These are phyloP conservation scores for Phytopythium litorale DNA, from an alignment of 352 stramenopile species.

Conservation along the genomic window DNA sequence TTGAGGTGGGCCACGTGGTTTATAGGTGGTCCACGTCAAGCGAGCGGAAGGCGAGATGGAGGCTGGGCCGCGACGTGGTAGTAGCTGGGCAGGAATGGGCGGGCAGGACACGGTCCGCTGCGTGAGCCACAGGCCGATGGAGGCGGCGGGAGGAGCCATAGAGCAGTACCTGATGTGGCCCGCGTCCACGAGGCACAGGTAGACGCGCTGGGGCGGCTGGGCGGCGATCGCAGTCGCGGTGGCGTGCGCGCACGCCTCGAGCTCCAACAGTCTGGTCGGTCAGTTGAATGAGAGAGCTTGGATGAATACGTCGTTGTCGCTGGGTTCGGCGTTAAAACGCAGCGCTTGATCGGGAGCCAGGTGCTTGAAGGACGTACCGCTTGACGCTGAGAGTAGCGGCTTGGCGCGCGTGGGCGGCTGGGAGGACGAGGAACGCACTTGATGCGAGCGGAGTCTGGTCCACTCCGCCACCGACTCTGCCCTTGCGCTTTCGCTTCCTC, in stretches of 20 bases:
- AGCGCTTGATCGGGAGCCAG: neutral
- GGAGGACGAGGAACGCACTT: conserved; percentile 37
- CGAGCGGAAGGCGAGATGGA: conserved; percentile 16
- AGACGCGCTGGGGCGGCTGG: conserved; percentile 18
- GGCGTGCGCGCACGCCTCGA: conserved; percentile 27
- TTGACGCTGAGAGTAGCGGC: conserved; percentile 32
- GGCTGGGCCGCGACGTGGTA: conserved; percentile 24
- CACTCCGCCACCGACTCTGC: neutral
- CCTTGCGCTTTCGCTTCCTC: conserved; percentile 36
- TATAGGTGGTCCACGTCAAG: conserved; percentile 5
- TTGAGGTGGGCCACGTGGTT: neutral
- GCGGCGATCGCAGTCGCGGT: conserved; percentile 4
- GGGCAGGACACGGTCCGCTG: neutral
- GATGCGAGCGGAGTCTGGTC: conserved; percentile 10
- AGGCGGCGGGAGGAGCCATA: neutral
- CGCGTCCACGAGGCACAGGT: conserved; percentile 42
- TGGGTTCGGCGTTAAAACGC: no score
- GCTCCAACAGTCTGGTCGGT: conserved; percentile 24
- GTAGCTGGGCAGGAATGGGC: conserved; percentile 24
- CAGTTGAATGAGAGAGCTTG: neutral
- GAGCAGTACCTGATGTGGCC: conserved; percentile 41
- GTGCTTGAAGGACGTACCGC: conserved; percentile 15
- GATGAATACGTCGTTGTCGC: neutral
- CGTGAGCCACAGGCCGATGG: neutral
- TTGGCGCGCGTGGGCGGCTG: conserved; percentile 11